phyloP scores from a whole-genome alignment of 2,329 filamentous ascomycete species.

The Anisogramma anomala region DNA sequence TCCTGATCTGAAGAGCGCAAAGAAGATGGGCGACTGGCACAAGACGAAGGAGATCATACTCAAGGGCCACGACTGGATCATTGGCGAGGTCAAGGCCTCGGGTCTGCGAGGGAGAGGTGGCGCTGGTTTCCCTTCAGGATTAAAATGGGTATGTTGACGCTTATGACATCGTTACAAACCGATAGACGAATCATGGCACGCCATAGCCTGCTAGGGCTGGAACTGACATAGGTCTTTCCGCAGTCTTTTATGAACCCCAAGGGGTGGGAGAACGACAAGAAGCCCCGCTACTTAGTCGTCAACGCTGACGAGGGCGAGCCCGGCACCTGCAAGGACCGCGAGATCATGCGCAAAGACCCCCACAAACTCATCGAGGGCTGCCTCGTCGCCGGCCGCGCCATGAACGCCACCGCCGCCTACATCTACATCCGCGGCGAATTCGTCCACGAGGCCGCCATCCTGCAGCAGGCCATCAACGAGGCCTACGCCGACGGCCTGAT shows the following conservation, averaged over 20 bases:
- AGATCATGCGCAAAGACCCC: slow-evolving; percentile 99
- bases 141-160: slow-evolving; percentile 79
- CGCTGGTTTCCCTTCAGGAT: slow-evolving; percentile 91
- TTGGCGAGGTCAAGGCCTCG: slow-evolving; percentile 92
- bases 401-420: slow-evolving; percentile 98
- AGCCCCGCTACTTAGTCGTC: slow-evolving; percentile 92
- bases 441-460: slow-evolving; percentile 83
- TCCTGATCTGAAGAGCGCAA: slow-evolving; percentile 80
- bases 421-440: slow-evolving; percentile 99
- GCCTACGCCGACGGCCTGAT: slow-evolving; percentile 90
- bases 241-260: slow-evolving; percentile 99
- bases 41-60: slow-evolving; percentile 97
- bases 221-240: slow-evolving; percentile 16
- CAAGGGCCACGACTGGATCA: slow-evolving; percentile 98
- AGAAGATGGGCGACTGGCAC: slow-evolving; percentile 98
- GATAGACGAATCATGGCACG: not conserved
- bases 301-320: slow-evolving; percentile 98
- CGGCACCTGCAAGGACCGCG: slow-evolving; percentile 97
- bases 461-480: slow-evolving; percentile 94
- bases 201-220: not conserved
- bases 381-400: slow-evolving; percentile 86
- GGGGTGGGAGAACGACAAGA: slow-evolving; percentile 95
- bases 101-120: slow-evolving; percentile 91
- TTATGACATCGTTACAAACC: too few relatives aligned
- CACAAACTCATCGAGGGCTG: slow-evolving; percentile 98